These are phyloP conservation scores for Macrocybe gigantea DNA, from an alignment of 768 basidiomycete genomes.

Conservation along the genomic window DNA sequence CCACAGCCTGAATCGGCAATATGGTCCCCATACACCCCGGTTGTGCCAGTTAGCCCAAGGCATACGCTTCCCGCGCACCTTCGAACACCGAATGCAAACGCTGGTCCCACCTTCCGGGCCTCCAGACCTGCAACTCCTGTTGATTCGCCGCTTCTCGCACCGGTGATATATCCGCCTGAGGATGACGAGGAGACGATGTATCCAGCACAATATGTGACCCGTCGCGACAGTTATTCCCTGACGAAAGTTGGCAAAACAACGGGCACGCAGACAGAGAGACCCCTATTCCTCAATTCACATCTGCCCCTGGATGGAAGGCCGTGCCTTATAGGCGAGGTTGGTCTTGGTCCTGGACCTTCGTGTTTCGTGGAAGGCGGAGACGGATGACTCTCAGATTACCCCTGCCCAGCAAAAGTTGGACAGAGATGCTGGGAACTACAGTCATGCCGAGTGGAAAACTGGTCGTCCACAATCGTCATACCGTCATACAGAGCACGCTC, in stretches of 20 bases:
- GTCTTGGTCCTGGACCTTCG: conserved; percentile 50
- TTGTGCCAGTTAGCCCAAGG: conserved; percentile 32
- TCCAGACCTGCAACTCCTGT: conserved; percentile 37
- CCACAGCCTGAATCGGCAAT: conserved; percentile 29
- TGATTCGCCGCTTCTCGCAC: conserved; percentile 31
- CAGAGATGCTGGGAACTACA: conserved; percentile 13
- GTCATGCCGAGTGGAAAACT: conserved; percentile 7
- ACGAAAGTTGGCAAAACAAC: conserved; percentile 25
- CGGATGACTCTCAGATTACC: conserved; percentile 46
- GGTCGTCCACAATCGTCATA: conserved; percentile 15
- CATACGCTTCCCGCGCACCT: conserved; percentile 29
- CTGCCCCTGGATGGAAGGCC: conserved; percentile 24
- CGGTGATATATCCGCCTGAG: conserved; percentile 25
- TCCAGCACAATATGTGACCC: conserved; percentile 41
- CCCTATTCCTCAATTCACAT: conserved; percentile 28
- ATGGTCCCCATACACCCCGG: conserved; percentile 38
- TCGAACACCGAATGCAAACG: conserved; percentile 30
- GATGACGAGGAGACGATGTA: conserved; percentile 49
- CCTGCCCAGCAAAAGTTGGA: conserved; percentile 10
- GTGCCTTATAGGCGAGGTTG: conserved; percentile 14
- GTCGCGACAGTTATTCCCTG: conserved; percentile 28
- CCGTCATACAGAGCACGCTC: conserved; percentile 26
- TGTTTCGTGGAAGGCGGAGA: conserved; percentile 46
- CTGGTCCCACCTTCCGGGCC: conserved; percentile 34
- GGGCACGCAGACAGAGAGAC: conserved; percentile 23